Evolutionary conservation across 2,329 filamentous ascomycete genomes (phyloP).

Genomic region (Pestalotiopsis sp.): DNA sequence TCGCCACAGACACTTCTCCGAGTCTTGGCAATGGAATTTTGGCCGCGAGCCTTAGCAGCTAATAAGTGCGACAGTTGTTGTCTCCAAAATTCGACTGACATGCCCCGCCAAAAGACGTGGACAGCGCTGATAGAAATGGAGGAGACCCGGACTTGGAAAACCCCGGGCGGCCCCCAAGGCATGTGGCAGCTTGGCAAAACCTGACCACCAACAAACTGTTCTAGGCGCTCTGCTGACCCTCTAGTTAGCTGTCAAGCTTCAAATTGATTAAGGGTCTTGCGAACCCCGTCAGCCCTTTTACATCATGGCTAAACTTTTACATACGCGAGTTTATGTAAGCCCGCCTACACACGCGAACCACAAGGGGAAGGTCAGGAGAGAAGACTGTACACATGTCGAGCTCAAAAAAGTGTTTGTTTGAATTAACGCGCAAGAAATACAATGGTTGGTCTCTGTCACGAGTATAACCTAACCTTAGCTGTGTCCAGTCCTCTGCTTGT

Average conservation of each 20-base stretch:
- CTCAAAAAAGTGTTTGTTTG: background rate
- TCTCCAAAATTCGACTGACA: background rate
- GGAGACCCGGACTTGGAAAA: slow-evolving; percentile 2
- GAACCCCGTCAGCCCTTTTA: background rate
- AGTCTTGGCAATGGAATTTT: background rate
- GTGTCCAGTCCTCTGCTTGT: background rate
- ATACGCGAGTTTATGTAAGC: background rate
- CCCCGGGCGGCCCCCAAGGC: background rate
- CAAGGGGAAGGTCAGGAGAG: background rate
- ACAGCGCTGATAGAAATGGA: background rate
- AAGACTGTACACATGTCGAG: background rate
- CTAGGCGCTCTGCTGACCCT: no score
- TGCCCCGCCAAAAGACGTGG: background rate
- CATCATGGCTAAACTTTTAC: background rate
- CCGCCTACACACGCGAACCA: background rate
- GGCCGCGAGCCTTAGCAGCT: background rate
- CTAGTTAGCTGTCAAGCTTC: background rate
- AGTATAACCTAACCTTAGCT: background rate
- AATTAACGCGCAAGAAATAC: background rate
- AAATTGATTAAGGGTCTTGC: background rate
- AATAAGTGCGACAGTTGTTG: background rate
- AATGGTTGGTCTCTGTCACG: background rate
- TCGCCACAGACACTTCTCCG: background rate
- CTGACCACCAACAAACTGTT: background rate
- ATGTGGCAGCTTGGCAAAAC: background rate